These are phyloP conservation scores for Combretum micranthum DNA, from an alignment of 345 rosid species.

Conservation along the genomic window DNA sequence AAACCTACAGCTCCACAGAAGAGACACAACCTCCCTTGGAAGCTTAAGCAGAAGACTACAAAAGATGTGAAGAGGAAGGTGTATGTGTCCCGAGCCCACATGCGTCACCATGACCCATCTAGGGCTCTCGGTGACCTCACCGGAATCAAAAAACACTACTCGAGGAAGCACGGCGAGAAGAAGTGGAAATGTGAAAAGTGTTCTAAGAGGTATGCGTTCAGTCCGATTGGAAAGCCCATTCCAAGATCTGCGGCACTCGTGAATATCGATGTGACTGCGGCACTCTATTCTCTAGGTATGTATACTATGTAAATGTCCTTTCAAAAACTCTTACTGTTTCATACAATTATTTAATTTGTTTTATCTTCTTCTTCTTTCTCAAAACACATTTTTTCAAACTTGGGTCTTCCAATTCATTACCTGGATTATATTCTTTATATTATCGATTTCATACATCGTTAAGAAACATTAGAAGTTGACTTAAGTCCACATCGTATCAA, in stretches of 20 bases:
- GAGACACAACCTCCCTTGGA: conserved; percentile 90
- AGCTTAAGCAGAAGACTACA: conserved; percentile 68
- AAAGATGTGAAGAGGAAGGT: conserved; percentile 80
- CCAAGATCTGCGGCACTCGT: conserved; percentile 77
- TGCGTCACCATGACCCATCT: conserved; percentile 85
- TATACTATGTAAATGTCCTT: too few relatives aligned
- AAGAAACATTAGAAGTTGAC: too few relatives aligned
- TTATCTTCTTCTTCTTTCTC: not conserved
- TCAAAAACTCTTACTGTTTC: not conserved
- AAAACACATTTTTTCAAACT: too few relatives aligned
- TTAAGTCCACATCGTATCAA: too few relatives aligned
- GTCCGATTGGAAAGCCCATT: conserved; percentile 91
- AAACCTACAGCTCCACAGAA: conserved; percentile 76
- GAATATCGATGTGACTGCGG: conserved; percentile 88
- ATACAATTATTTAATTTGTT: not conserved
- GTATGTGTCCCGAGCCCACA: conserved; percentile 76
- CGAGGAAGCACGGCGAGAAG: conserved; percentile 80
- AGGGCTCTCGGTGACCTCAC: conserved; percentile 86
- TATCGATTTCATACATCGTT: too few relatives aligned
- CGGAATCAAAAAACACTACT: conserved; percentile 74
- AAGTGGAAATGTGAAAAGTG: conserved; percentile 91
- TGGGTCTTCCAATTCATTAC: too few relatives aligned
- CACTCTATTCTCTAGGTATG: conserved; percentile 77
- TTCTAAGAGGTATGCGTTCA: conserved; percentile 76
- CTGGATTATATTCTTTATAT: too few relatives aligned